Evolutionary conservation across 202 grass and related monocot species (phyloP), one percentile per base, ranked within the genome.

Genomic region (Miscanthus sacchariflorus): DNA sequence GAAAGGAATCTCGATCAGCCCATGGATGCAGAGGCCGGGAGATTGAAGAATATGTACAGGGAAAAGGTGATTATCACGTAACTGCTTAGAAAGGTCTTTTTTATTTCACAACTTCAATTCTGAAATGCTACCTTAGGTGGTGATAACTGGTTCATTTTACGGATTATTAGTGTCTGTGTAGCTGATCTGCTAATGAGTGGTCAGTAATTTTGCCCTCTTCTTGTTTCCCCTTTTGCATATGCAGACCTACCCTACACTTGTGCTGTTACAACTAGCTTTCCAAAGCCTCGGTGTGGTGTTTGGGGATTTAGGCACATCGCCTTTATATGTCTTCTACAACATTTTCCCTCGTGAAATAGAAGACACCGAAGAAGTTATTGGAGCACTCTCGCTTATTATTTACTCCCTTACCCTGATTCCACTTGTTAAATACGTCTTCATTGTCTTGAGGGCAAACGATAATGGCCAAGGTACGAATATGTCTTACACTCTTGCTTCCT

Each of bases 281-380:
- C 93, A 95, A 82, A 95, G 93, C 90, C 93, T 95, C 17, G 93
- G 93, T 23, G 93, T 95, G 44, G 93, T 95, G 70, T 95, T 95
- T 74, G 93, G 93, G 77, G 93, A 92, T 50, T 74, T 95, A 75
- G 93, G 93, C 72, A 95, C 93, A 74, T 95, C 93, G 6, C 93
- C 93, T 21, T 63, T 95, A 75, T 95, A 95, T 78, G 93, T 92
- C 56, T 95, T 95, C 90, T 88, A 80, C 44, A 95, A 95, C 25
- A 85, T 90, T 68, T 95, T 95, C 90, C 93, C 93, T 81, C 61
- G 39, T 13, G 75, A 76, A 2, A 74, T 92, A 72, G 82, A 95
- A 84, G 93, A 95, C 68, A 85, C 54, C 0, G 93, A 95, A 50
- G 85, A 95, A 90, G 64, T 95, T 45, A 90, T 95, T 9, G 93